A percentile compares a stretch with the other conserved stretches of the same genome.
Evolutionary conservation across 1,139 yeast genomes (phyloP).

Genomic region (Hyphopichia fennica): DNA sequence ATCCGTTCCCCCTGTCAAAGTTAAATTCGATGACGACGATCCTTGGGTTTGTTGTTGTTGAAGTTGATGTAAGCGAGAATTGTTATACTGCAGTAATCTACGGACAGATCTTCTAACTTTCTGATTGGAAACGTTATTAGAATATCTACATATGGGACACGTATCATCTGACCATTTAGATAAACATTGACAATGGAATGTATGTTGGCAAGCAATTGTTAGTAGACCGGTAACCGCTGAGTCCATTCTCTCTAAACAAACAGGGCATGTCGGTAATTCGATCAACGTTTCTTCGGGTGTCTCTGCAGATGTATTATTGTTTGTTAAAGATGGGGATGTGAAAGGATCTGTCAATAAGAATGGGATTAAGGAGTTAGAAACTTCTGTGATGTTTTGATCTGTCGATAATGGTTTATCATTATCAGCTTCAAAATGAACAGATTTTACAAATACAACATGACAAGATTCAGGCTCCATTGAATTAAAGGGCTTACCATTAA

Average conservation of each 20-base stretch:
- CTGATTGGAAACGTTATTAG: constrained; percentile 46
- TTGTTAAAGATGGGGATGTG: constrained; percentile 35
- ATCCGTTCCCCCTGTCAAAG: constrained; percentile 1
- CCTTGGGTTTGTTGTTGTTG: background rate
- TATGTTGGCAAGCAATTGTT: constrained; percentile 91
- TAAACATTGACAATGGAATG: constrained; percentile 87
- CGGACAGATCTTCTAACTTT: constrained; percentile 35
- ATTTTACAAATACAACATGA: constrained; percentile 68
- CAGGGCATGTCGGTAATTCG: constrained; percentile 92
- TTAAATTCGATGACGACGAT: background rate
- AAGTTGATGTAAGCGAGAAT: background rate
- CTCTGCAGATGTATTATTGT: background rate
- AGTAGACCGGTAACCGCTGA: constrained; percentile 75
- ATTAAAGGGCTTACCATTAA: constrained; percentile 75
- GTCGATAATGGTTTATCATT: constrained; percentile 8
- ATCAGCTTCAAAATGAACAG: constrained; percentile 44
- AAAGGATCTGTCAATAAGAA: constrained; percentile 77
- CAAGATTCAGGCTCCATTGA: constrained; percentile 90
- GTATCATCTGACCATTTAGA: constrained; percentile 89
- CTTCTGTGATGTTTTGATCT: constrained; percentile 10
- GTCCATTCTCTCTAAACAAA: constrained; percentile 89
- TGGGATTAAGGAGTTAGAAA: constrained; percentile 48
- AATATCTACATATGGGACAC: constrained; percentile 89
- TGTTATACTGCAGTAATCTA: constrained; percentile 28
- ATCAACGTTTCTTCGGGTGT: constrained; percentile 22